Evolutionary conservation across 1,139 yeast species (phyloP), one percentile per base, ranked within the genome.

Genomic region (Candida anutae): DNA sequence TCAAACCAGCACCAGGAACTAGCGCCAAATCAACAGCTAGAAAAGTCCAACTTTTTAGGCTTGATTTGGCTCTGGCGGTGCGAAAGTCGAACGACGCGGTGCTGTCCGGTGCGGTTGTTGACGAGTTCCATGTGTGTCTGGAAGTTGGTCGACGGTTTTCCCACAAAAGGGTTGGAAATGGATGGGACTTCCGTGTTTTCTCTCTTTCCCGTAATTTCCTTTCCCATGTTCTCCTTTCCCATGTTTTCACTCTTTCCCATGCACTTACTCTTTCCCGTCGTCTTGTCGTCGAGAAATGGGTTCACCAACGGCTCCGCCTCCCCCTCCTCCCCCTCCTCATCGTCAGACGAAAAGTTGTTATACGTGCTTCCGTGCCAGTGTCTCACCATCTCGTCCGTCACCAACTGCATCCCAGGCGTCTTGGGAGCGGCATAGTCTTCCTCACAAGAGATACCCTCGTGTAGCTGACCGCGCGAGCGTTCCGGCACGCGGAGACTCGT

Each of bases 11-110:
- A n/a, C n/a, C n/a, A n/a, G n/a, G n/a, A n/a, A n/a, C n/a, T n/a
- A n/a, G n/a, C n/a, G n/a, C n/a, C n/a, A n/a, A n/a, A n/a, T 16
- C 18, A 26, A 19, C 28, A 26, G 11, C 13, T 26, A 9, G 49
- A 33, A 39, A 62, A 62, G 34, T 55, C 58, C 43, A 64, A 53
- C 36, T 55, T 62, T 40, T 58, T 61, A 14, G 71, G 72, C 35
- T 55, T 55, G 25, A 62, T 54, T 26, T 48, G 50, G 35, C 48
- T 49, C 35, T 64, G 69, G 21, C 52, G 53, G 8, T 47, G 50
- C 29, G 58, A 43, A 26, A 65, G 45, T 31, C 53, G 48, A 16
- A 60, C 55, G 17, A 61, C 41, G 31, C 52, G 50, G 23, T 49
- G 45, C 28, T 58, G 57, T 3, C 71, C 70, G 3, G 69, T 63